These are phyloP conservation scores for Boechera divaricarpa DNA, from an alignment of 345 rosid genomes.

Conservation along the genomic window DNA sequence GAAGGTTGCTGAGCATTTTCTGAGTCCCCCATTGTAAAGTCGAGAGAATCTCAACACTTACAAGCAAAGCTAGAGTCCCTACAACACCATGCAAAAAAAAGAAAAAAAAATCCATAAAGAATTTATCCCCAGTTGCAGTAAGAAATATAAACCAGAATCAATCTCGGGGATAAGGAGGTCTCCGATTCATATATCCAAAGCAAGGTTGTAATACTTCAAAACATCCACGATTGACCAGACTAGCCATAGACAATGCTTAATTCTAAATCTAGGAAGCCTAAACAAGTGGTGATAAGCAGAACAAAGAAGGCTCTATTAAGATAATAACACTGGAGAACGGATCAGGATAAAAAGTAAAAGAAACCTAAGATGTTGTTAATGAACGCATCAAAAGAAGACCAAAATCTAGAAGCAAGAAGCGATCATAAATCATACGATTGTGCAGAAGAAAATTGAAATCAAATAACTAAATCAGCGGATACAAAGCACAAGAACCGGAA, in stretches of 20 bases:
- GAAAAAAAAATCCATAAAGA: neutral
- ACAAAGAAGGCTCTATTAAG: no score
- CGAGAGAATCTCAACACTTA: neutral
- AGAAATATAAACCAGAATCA: constrained; percentile 4
- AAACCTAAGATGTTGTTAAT: no score
- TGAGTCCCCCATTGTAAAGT: constrained; percentile 67
- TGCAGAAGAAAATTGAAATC: neutral
- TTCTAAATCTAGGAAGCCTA: no score
- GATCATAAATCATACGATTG: neutral
- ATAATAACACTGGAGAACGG: no score
- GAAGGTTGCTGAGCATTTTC: constrained; percentile 67
- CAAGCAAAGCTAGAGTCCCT: constrained; percentile 21
- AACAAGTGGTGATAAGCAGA: no score
- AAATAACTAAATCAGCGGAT: neutral
- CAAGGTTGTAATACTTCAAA: no score
- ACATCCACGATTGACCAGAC: no score
- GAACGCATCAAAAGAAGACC: no score
- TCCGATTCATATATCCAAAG: no score
- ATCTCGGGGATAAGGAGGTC: neutral
- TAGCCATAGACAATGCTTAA: no score
- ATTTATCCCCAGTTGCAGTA: neutral
- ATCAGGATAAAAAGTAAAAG: no score
- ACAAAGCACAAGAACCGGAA: neutral
- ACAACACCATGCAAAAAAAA: neutral
- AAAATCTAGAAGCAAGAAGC: neutral